These are phyloP conservation scores for Suillus variegatus DNA, from an alignment of 768 basidiomycete genomes.

Conservation along the genomic window DNA sequence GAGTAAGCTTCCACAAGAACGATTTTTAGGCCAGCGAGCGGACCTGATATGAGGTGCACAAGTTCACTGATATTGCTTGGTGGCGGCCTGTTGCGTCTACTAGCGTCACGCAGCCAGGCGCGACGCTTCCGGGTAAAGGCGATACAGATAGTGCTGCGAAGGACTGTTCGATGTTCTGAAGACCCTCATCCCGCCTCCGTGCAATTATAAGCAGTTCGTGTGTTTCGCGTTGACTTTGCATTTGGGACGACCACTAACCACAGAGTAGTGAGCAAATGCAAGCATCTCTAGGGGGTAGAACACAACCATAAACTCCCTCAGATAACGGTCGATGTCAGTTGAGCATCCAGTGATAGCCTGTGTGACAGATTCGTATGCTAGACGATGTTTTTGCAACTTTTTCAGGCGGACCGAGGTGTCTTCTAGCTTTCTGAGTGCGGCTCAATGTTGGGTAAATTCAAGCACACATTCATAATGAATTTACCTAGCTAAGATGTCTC, in stretches of 20 bases:
- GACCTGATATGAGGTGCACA: conserved; percentile 25
- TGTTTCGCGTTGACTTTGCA: neutral
- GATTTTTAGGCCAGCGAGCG: neutral
- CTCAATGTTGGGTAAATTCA: neutral
- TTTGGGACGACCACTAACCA: neutral
- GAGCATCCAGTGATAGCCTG: neutral
- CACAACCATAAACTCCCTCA: neutral
- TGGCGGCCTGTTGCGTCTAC: conserved; percentile 10
- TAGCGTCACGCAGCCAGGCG: neutral
- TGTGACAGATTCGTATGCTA: neutral
- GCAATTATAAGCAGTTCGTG: neutral
- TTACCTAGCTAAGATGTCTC: neutral
- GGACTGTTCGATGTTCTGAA: neutral
- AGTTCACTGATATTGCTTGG: conserved; percentile 27
- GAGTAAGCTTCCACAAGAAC: too few species aligned
- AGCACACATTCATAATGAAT: neutral
- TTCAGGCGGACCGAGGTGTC: neutral
- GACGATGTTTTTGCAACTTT: neutral
- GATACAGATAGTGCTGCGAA: too few species aligned
- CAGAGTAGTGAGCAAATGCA: neutral
- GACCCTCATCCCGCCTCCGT: conserved; percentile 10
- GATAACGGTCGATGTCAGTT: neutral
- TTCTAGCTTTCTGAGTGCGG: neutral
- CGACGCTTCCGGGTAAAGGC: neutral
- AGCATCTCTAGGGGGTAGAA: neutral